These are phyloP conservation scores for Dioscorea zingiberensis DNA, from an alignment of 106 monocot species.

Conservation along the genomic window DNA sequence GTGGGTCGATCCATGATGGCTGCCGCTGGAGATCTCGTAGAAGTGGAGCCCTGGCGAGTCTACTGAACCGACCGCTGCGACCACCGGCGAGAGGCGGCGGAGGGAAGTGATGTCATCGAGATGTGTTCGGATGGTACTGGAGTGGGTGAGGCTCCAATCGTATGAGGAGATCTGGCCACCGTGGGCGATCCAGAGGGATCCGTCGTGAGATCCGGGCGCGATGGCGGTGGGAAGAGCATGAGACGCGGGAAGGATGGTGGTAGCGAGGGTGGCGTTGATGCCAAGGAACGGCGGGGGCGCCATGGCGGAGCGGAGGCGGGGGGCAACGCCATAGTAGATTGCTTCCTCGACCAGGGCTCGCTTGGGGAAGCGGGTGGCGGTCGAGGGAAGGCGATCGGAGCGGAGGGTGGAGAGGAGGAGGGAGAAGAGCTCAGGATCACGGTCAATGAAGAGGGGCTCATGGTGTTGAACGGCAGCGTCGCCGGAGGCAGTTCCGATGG, in stretches of 20 bases:
- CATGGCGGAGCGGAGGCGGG: constrained; percentile 47
- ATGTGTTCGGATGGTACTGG: constrained; percentile 65
- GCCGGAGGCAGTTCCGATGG: background rate
- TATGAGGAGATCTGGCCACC: constrained; percentile 86
- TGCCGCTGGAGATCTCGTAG: constrained; percentile 59
- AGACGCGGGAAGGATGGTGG: constrained; percentile 52
- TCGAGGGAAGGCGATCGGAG: constrained; percentile 46
- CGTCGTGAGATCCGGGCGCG: constrained; percentile 35
- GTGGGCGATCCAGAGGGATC: constrained; percentile 85
- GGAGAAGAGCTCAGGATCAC: constrained; percentile 7
- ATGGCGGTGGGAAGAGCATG: constrained; percentile 49
- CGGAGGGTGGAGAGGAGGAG: constrained; percentile 51
- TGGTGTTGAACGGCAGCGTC: background rate
- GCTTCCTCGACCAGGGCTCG: constrained; percentile 66
- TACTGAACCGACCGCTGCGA: constrained; percentile 55
- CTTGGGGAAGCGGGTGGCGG: constrained; percentile 45
- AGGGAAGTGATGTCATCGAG: constrained; percentile 67
- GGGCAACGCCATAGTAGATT: constrained; percentile 67
- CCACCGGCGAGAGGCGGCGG: constrained; percentile 35
- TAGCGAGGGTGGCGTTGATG: constrained; percentile 48
- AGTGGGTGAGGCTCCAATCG: constrained; percentile 55
- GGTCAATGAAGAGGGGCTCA: constrained; percentile 1
- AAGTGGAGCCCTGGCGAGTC: constrained; percentile 75
- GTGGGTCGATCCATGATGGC: constrained; percentile 49
- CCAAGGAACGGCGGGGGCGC: constrained; percentile 72